Base-by-base conservation (phyloP, 2,329 filamentous ascomycete species). In the Phialophora chinensis region DNA sequence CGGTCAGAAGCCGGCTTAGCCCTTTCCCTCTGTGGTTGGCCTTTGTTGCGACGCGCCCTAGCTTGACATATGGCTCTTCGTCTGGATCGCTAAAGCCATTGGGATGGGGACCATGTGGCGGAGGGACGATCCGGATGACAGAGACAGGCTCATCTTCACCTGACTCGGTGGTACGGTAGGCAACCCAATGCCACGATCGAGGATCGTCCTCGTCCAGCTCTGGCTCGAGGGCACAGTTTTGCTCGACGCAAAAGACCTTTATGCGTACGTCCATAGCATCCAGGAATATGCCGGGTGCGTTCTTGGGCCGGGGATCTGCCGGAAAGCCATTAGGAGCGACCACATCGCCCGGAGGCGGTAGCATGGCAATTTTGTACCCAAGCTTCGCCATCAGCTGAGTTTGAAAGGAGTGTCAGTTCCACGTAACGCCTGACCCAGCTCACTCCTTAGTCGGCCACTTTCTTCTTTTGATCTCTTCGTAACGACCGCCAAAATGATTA, bases 171-270 rank as follows among this genome's bases (percentile, higher is more conserved):
- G 60, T 52, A 56, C 87, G 87, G 78, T 96, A 97, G n/a, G 89
- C 83, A 33, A 97, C 89, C 91, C 92, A 97, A 78, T 97, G 93
- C 79, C 89, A 94, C 72, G 88, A 89, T 42, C 91, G 86, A 0
- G 84, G 72, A 77, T 98, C 94, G 75, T 97, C 92, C 0, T 84
- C 80, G 80, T 97, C 94, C 71, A 92, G 85, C 77, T 98, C 93
- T 70, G 88, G 86, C 44, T 90, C 87, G 0, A 87, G 77, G 0
- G 82, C 79, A 31, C 86, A 82, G 25, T 80, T 77, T 69, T 88
- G 87, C 74, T 88, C 86, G 65, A 84, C 78, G 44, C 86, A 80
- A 71, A 85, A 88, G 69, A 88, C 87, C 47, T 79, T 77, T 64
- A 84, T 80, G 44, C 87, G 86, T 5, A 89, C 80, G 14, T 77